Percentiles rank a stretch among this genome's conserved stretches.
phyloP scores from a whole-genome alignment of 2,329 filamentous ascomycete genomes.

The Cladorrhinum sp. region DNA sequence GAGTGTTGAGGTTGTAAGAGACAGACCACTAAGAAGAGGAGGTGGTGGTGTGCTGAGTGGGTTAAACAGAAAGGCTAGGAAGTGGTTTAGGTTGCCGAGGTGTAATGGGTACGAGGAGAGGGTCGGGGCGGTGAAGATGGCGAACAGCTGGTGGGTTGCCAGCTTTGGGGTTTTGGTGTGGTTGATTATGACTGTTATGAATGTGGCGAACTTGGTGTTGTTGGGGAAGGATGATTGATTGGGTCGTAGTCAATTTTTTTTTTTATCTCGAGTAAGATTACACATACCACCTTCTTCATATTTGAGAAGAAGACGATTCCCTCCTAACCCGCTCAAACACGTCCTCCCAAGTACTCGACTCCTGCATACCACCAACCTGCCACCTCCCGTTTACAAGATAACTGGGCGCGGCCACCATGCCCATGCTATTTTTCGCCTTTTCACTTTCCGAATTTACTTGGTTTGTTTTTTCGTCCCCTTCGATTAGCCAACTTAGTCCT shows the following conservation, averaged over 20 bases:
- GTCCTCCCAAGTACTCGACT: constrained; percentile 60
- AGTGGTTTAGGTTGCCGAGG: neutral
- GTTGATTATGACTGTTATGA: constrained; percentile 68
- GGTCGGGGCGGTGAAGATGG: constrained; percentile 56
- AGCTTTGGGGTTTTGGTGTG: constrained; percentile 54
- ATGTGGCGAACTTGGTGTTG: constrained; percentile 70
- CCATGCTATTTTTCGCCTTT: constrained; percentile 14
- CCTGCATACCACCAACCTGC: constrained; percentile 69
- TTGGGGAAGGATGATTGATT: constrained; percentile 44
- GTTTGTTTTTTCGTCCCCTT: neutral
- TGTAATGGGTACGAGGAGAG: constrained; percentile 4
- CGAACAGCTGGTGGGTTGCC: constrained; percentile 66
- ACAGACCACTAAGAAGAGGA: too few relatives aligned
- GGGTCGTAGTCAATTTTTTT: too few relatives aligned
- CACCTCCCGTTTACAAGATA: constrained; percentile 68
- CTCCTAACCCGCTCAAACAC: constrained; percentile 60
- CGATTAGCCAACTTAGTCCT: neutral
- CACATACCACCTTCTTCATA: neutral
- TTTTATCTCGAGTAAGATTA: constrained; percentile 27
- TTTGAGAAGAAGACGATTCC: neutral
- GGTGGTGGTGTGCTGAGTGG: neutral
- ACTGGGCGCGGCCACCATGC: constrained; percentile 62
- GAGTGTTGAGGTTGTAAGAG: neutral
- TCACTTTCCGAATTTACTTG: neutral
- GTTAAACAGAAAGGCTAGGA: constrained; percentile 3